Evolutionary conservation across 768 basidiomycete genomes (phyloP), one percentile per base, ranked within the genome.

Genomic region (Calocera cornea): DNA sequence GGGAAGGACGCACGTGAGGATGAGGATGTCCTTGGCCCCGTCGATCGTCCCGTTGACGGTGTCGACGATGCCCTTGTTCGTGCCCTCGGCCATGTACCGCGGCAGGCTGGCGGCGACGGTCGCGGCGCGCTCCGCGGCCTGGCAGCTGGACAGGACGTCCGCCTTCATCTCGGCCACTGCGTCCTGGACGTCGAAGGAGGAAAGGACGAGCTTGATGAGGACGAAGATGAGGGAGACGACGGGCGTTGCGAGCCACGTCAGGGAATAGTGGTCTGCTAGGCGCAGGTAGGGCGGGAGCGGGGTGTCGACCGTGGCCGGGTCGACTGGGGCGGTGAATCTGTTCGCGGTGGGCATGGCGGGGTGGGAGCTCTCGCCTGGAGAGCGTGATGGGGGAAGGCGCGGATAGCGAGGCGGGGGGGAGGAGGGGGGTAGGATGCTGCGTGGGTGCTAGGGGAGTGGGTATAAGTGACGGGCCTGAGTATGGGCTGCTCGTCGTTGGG

Each of bases 201-300:
- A 91, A 12, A 89, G 75, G 68, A 87, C 83, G 41, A 97, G 83
- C 66, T 91, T 84, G 73, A 93, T 92, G 36, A 88, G 88, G 75
- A 95, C 84, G 74, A 97, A 90, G 70, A 93, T 75, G 68, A 97
- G 85, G 29, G 93, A 95, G 44, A 95, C 78, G 33, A 97, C 86
- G 34, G 92, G 92, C 71, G 92, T 93, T 10, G 93, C 91, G 41
- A 97, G 87, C 88, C 92, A 90, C 74, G 90, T 83, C 14, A 95
- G 84, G 27, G 92, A 92, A 34, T 95, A 83, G 54, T 92, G 82
- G 72, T 95, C 87, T 33, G 86, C 81, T 38, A 94, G 87, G 70
- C 86, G 82, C 64, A 97, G 87, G 76, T 95, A 95, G 8, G 93
- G 90, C 69, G 82, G 86, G 67, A 94, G 85, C 19, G 79, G 65